phyloP scores from a whole-genome alignment of 2,329 filamentous ascomycete genomes.

The Nothopassalora personata region DNA sequence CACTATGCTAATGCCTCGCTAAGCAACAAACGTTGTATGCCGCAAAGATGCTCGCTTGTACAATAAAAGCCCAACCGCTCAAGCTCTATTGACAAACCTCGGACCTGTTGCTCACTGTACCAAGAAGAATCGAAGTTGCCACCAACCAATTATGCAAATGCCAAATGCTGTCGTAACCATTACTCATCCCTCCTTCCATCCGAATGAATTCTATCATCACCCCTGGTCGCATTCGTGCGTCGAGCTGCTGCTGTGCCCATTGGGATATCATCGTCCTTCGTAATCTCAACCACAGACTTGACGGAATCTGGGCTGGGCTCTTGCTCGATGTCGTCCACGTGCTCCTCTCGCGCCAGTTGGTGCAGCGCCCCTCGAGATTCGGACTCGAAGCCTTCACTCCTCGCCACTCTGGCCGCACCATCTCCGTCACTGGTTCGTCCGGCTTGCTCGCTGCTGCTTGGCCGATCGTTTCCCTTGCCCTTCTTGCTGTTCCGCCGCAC shows the following conservation, averaged over 20 bases:
- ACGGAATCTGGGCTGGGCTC: constrained; percentile 21
- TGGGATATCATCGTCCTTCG: not conserved
- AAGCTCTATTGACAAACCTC: not conserved
- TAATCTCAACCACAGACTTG: constrained; percentile 18
- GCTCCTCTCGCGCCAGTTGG: constrained; percentile 7
- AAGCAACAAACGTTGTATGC: not conserved
- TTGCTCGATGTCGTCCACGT: constrained; percentile 5
- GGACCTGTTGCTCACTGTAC: not conserved
- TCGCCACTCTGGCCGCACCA: constrained; percentile 2
- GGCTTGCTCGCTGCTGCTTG: constrained; percentile 9
- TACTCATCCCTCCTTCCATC: not conserved
- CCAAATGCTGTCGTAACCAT: not conserved
- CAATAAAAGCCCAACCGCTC: not conserved
- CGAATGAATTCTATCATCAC: constrained; percentile 10
- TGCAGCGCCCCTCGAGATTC: constrained; percentile 7
- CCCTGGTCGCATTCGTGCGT: constrained; percentile 6
- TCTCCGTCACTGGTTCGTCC: constrained; percentile 5
- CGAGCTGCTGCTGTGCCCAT: constrained; percentile 2
- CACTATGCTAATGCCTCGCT: no score
- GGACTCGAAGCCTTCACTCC: constrained; percentile 5
- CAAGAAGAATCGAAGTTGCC: not conserved
- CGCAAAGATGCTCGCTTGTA: not conserved
- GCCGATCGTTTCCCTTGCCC: constrained; percentile 20
- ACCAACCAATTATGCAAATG: not conserved
- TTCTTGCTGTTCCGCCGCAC: constrained; percentile 14